Base-by-base conservation (phyloP, 176 grass and related monocot genomes). In the Bonia amplexicaulis region DNA sequence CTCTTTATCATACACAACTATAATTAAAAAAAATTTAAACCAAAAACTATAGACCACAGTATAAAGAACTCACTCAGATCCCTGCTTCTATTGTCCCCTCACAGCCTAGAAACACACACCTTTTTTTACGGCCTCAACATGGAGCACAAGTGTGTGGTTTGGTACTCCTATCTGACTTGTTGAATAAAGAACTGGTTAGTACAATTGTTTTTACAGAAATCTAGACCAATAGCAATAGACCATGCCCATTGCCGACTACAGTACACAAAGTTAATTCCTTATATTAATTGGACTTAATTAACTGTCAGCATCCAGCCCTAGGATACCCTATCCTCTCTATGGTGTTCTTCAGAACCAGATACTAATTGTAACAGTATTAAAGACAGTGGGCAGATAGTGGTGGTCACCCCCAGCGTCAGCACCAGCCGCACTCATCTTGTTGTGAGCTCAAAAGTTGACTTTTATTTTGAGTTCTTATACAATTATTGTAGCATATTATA, bases 101-200 rank as follows among this genome's bases (percentile, higher is more conserved):
- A 15, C 77, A 73, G 16, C n/a, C 12, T 13, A 27, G 7, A 58
- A 58, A n/a, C 54, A 55, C 52, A 9, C 19, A 9, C 53, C 7
- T 3, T 58, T 23, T 58, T 11, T n/a, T 58, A 58, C 22, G 25
- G 57, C n/a, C 29, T 25, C 84, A 73, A 44, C 66, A 73, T 78
- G 80, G 58, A 78, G 67, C 84, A 87, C 78, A 86, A 86, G 83
- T 35, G 9, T 58, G 63, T 41, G 62, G 40, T 82, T 87, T 82
- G 73, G 52, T 76, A 82, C 7, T 22, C 49, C 37, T 58, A 67
- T 79, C 84, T 90, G 73, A 87, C 59, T 68, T 60, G 31, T 37
- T 80, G 23, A 64, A 75, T 76, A 76, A 70, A 81, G n/a, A 80
- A 31, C 20, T 47, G 33, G 31, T 20, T 23, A 25, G 23, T 71